Conservation (phyloP, 805 yeast species). For the Starmerella lactis-condensi region DNA sequence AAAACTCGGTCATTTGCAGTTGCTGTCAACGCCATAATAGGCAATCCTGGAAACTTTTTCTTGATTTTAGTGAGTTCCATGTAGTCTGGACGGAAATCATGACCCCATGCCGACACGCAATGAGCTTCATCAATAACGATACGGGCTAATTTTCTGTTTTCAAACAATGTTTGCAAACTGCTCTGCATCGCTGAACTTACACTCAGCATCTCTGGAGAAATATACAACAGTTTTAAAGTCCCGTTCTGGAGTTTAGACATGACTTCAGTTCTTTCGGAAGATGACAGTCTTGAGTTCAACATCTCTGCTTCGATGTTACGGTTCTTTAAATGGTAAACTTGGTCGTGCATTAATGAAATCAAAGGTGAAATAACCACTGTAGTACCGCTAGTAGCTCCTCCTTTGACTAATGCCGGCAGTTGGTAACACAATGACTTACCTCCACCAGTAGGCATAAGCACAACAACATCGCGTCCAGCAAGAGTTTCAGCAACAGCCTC, state of each 20-base stretch:
- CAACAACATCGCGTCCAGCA: slow-evolving; percentile 74
- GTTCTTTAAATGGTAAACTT: slow-evolving; percentile 58
- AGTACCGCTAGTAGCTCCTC: slow-evolving; percentile 63
- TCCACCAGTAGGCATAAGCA: slow-evolving; percentile 97
- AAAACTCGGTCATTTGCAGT: slow-evolving; percentile 87
- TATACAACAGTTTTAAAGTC: slow-evolving; percentile 52
- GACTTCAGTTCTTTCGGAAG: slow-evolving; percentile 43
- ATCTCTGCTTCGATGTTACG: slow-evolving; percentile 65
- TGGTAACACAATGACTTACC: slow-evolving; percentile 94
- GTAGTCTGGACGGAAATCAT: slow-evolving; percentile 93
- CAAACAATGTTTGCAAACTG: slow-evolving; percentile 40
- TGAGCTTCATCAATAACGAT: slow-evolving; percentile 95
- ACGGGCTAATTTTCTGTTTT: slow-evolving; percentile 46
- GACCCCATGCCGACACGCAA: slow-evolving; percentile 98
- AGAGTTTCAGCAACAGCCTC: slow-evolving; percentile 67
- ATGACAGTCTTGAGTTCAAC: slow-evolving; percentile 60
- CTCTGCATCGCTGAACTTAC: slow-evolving; percentile 50
- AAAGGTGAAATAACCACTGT: slow-evolving; percentile 88
- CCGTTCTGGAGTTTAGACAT: slow-evolving; percentile 48
- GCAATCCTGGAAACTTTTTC: slow-evolving; percentile 53
- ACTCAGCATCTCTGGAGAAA: slow-evolving; percentile 88
- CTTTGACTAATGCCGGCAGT: slow-evolving; percentile 66
- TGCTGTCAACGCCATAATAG: slow-evolving; percentile 91
- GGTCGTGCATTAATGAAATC: slow-evolving; percentile 94
- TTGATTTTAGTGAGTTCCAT: slow-evolving; percentile 62